Conservation (phyloP, 306 rosid genomes). For the Cucurbita argyrosperma region DNA sequence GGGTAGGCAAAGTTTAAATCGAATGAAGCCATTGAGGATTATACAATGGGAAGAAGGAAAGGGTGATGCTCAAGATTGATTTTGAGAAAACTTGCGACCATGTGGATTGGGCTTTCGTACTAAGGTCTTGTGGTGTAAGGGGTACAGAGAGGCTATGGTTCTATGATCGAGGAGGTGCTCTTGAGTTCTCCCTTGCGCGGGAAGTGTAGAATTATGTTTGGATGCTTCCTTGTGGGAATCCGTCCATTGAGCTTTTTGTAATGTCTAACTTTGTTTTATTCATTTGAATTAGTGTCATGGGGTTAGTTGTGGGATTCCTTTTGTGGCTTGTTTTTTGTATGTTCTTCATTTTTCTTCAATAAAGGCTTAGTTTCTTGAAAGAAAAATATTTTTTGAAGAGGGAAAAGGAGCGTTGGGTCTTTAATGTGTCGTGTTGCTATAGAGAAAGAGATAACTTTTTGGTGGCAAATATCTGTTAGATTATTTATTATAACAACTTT, state of each 20-base stretch:
- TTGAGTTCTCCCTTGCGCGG: neutral
- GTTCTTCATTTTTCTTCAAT: neutral
- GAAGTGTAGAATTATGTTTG: neutral
- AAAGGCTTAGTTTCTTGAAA: neutral
- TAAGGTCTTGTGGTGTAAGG: too few species aligned
- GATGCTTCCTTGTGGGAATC: neutral
- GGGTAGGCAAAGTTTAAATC: too few species aligned
- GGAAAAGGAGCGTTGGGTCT: neutral
- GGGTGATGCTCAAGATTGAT: too few species aligned
- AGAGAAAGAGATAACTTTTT: neutral
- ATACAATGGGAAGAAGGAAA: too few species aligned
- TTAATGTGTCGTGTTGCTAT: neutral
- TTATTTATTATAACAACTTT: constrained; percentile 21
- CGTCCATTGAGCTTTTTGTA: neutral
- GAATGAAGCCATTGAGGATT: too few species aligned
- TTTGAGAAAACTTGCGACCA: too few species aligned
- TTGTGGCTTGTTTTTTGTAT: neutral
- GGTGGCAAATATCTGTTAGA: neutral
- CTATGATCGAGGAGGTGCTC: neutral
- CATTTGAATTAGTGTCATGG: neutral
- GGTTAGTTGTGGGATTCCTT: neutral
- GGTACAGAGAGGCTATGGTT: neutral
- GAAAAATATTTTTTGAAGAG: neutral
- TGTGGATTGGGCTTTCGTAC: too few species aligned
- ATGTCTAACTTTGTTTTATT: neutral